Evolutionary conservation across 257 asterid species (phyloP), one percentile per base, ranked within the genome.

Genomic region (Plantago ovata): DNA sequence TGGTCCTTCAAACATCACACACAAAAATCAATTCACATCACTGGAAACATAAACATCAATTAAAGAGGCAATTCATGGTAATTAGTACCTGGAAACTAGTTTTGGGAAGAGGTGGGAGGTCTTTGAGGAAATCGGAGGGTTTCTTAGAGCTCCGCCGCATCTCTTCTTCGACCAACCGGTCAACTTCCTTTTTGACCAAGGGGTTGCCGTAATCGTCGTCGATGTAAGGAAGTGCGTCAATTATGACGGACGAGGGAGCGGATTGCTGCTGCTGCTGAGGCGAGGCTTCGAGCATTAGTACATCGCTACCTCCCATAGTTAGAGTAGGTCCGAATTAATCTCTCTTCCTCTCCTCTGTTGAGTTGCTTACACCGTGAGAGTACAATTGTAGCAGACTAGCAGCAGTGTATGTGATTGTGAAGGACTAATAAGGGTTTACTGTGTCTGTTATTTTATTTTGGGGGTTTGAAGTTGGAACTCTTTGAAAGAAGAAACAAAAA

Each of bases 211-310:
- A 93, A 77, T 93, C 99, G 66, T 78, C 95, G 53, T 93, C 97
- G 61, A 93, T 86, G 80, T 93, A 93, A 41, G 99, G 99, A 40
- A 93, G 79, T 9, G 99, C 96, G 39, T 93, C 99, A 16, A 93
- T 93, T 21, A 89, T 66, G 57, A 71, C 83, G 5, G 81, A 79
- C 28, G 75, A 66, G 56, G 80, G 76, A 2, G 80, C 69, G n/a
- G 80, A 71, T 18, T 63, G 77, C 64, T 55, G 58, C 42, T 70
- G 75, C 4, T 55, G 58, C 42, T 70, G 75, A 1, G 60, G 89
- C 43, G 97, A 87, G 22, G 97, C 99, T 70, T 89, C 99, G 61
- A 93, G 92, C 95, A 89, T 84, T 53, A 89, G 79, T 52, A 84
- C 40, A 61, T 84, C 90, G 20, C 79, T 72, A 49, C 61, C 66